These are phyloP conservation scores for Sporisorium exsertum DNA, from an alignment of 1,284 basidiomycete species.

Conservation along the genomic window DNA sequence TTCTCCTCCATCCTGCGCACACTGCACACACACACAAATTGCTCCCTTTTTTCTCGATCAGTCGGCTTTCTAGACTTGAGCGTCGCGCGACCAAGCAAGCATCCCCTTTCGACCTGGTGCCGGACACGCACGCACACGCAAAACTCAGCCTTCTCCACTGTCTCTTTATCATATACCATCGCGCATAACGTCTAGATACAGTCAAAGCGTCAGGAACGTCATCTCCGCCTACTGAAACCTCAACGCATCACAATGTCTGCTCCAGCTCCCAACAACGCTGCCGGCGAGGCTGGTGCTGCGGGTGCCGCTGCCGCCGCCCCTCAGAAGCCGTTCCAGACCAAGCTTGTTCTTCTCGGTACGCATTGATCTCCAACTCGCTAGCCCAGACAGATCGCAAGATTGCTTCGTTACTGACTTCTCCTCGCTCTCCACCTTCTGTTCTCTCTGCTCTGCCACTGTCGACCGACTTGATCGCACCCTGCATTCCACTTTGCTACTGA, in stretches of 20 bases:
- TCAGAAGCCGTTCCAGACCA: slow-evolving; percentile 68
- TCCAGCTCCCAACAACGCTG: slow-evolving; percentile 17
- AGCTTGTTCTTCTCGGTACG: slow-evolving; percentile 64
- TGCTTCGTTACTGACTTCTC: not conserved
- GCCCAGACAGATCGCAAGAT: not conserved
- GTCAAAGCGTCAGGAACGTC: not conserved
- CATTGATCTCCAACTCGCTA: not conserved
- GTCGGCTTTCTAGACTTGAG: not conserved
- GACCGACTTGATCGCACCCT: not conserved
- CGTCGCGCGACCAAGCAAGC: not conserved
- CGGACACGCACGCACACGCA: not conserved
- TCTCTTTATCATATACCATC: not conserved
- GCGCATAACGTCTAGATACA: not conserved
- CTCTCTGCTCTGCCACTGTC: not conserved
- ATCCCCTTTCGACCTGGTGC: not conserved
- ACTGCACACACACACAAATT: not conserved
- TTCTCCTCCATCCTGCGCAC: not conserved
- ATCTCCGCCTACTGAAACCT: too few relatives aligned
- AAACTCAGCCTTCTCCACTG: not conserved
- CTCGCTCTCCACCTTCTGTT: not conserved
- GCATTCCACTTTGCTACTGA: not conserved
- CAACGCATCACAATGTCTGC: slow-evolving; percentile 23
- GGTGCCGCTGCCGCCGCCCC: slow-evolving; percentile 46
- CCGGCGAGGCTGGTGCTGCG: slow-evolving; percentile 22
- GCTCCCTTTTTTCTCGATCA: not conserved